Evolutionary conservation across 2,329 filamentous ascomycete genomes (phyloP), one percentile per base, ranked within the genome.

Genomic region (Didymella glomerata): DNA sequence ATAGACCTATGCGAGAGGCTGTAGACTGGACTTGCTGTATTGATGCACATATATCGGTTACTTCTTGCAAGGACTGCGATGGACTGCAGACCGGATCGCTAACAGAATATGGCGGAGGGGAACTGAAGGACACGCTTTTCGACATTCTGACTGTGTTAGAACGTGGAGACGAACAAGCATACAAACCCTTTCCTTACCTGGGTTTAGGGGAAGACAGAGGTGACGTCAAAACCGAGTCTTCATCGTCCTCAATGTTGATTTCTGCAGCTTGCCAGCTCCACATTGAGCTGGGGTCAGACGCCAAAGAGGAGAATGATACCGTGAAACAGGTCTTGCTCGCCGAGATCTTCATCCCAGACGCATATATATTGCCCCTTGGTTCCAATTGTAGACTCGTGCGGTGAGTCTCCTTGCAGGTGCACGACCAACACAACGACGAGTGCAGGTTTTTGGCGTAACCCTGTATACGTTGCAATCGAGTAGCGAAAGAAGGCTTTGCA

Each of bases 41-140:
- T 4, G 74, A 75, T 22, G 71, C 72, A 50, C 75, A 77, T 18
- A 77, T 44, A 52, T 78, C 74, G n/a, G 72, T 70, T 13, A 78
- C 68, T 58, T 75, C 75, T 49, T 72, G 53, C 2, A 72, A 51
- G 10, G 62, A 54, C 42, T 64, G 54, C 16, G 56, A 22, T 7
- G 48, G 38, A 22, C 40, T 50, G 14, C 41, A 32, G 9, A 40
- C 60, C n/a, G 70, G 68, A 32, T 75, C 70, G n/a, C 55, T 54
- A 2, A 65, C 45, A 3, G 71, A 72, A 18, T 75, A 75, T 25
- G 75, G 72, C 20, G 76, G 75, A 44, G 68, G 71, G 9, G 66
- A 62, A 30, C 69, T 67, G 57, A 77, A 78, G 44, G 73, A 76
- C 44, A 77, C 75, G 24, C 63, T 70, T 48, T 76, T 76, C 4